Evolutionary conservation across 768 basidiomycete genomes (phyloP), one percentile per base, ranked within the genome.

Genomic region (Hydnum rufescens): DNA sequence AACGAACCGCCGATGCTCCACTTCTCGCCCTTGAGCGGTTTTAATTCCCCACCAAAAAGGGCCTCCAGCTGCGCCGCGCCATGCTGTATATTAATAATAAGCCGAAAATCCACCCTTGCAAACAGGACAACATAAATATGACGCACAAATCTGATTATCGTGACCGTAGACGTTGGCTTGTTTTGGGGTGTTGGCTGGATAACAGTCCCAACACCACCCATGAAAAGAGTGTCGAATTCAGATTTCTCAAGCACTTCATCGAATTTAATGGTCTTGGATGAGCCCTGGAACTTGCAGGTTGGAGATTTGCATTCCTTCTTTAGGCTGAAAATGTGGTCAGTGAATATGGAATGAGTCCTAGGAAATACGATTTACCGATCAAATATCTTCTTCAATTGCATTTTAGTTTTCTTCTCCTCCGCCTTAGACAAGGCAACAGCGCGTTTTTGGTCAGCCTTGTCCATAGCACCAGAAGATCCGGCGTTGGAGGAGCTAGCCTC

Each of bases 261-360:
- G 50, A 69, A 57, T 51, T 68, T 69, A 59, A 69, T 62, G 1
- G 60, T 63, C 60, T 69, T 69, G 1, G 58, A 23, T 0, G 60
- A 42, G 18, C 68, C 68, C 59, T 69, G 67, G 61, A 70, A 70
- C 51, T 70, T 70, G 59, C 64, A 58, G 1, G 51, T 53, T 49
- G 65, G 66, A 3, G 62, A 60, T 58, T 68, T 69, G 59, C 66
- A 67, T 54, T 68, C 67, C 53, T 69, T 69, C 58, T 69, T 68
- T 43, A 69, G 53, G 19, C 68, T 69, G 51, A 1, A 43, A 8
- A 39, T 8, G 19, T 19, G 34, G 5, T 23, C 39, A 4, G 29
- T 22, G 23, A 52, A 16, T n/a, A 5, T 22, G 1, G 36, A 4
- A 4, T 6, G n/a, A 25, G 6, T 23, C 32, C 3, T 16, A 18